Evolutionary conservation across 2,329 filamentous ascomycete genomes (phyloP).

Genomic region (Neopestalotiopsis rosae): DNA sequence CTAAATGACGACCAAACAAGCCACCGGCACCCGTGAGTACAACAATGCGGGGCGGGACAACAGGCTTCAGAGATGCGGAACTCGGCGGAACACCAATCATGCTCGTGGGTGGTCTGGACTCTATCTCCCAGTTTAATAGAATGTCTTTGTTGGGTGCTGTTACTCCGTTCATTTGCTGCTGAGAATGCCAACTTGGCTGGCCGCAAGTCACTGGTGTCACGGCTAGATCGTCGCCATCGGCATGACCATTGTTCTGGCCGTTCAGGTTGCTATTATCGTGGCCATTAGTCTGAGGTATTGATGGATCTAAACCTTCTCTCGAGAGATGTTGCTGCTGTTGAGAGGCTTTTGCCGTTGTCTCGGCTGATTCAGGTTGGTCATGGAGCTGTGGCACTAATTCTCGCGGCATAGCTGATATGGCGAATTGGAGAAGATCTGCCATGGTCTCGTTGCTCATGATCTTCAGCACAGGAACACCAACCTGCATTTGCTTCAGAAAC

Average conservation of each 20-base stretch:
- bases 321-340: background rate
- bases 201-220: background rate
- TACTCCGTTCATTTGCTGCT: background rate
- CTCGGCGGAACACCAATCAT: background rate
- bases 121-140: constrained; percentile 1
- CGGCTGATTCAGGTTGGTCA: too few relatives aligned
- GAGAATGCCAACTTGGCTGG: background rate
- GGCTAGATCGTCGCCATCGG: background rate
- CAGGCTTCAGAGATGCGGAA: background rate
- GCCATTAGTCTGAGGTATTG: background rate
- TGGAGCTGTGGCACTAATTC: constrained; percentile 13
- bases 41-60: background rate
- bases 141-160: background rate
- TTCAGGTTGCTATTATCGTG: background rate
- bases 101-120: background rate
- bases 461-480: constrained; percentile 18
- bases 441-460: constrained; percentile 22
- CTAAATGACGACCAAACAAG: background rate
- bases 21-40: constrained; percentile 8
- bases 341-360: background rate
- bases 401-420: background rate
- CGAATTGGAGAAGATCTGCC: constrained; percentile 4
- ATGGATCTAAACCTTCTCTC: background rate
- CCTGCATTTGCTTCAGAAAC: constrained; percentile 18
- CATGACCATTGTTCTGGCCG: background rate